Percentiles rank a stretch among this genome's conserved stretches.
phyloP scores from a whole-genome alignment of 163 green algal species.

The Chlamydomonas reinhardtii region DNA sequence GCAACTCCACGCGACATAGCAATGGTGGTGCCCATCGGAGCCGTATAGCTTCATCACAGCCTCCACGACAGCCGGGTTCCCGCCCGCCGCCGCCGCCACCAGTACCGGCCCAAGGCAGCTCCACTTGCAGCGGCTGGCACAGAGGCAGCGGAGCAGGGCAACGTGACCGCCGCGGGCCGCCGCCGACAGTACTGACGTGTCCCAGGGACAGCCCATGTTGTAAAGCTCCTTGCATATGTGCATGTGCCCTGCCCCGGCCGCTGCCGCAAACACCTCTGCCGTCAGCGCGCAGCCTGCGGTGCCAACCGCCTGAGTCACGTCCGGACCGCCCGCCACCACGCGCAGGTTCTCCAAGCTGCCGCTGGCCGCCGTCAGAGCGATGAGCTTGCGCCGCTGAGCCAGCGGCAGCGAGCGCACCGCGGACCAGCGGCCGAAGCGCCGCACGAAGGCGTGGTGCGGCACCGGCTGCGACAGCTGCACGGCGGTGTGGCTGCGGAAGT shows the following conservation, averaged over 20 bases:
- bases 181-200: too few relatives aligned
- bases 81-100: too few relatives aligned
- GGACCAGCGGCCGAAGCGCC: neutral
- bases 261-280: neutral
- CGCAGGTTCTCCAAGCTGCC: conserved; percentile 3
- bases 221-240: neutral
- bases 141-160: too few relatives aligned
- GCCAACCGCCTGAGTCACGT: too few relatives aligned
- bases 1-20: too few relatives aligned
- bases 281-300: neutral
- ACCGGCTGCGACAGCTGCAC: neutral
- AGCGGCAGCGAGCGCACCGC: neutral
- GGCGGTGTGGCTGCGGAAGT: neutral
- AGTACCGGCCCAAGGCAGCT: too few relatives aligned
- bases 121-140: too few relatives aligned
- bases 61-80: too few relatives aligned
- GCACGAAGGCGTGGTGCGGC: neutral
- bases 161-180: too few relatives aligned
- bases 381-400: neutral
- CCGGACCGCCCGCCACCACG: neutral
- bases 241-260: neutral
- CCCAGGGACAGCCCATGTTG: neutral
- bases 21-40: too few relatives aligned
- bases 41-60: too few relatives aligned
- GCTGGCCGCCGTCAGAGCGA: neutral